Percentiles rank a stretch among this genome's conserved stretches.
Conservation (phyloP, 257 asterid species). For the Solanum rostratum region DNA sequence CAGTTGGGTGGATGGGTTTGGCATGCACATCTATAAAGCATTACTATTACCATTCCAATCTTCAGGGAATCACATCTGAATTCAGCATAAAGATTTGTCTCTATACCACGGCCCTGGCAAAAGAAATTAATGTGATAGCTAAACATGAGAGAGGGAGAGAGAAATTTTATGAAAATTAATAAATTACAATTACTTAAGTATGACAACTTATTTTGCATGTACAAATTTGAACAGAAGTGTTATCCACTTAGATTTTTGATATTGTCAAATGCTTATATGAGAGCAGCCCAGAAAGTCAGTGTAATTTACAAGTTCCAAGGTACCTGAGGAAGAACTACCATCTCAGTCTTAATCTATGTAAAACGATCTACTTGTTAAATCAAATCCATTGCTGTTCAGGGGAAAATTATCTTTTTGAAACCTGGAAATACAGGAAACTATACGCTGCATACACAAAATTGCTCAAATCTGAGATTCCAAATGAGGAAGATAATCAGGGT, state of each 20-base stretch:
- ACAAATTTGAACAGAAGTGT: neutral
- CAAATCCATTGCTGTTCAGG: neutral
- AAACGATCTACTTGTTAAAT: neutral
- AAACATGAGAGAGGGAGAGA: neutral
- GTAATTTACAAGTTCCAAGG: neutral
- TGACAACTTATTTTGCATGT: neutral
- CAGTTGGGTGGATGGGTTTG: neutral
- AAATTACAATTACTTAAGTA: neutral
- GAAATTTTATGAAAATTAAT: neutral
- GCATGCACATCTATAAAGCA: neutral
- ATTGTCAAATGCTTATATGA: neutral
- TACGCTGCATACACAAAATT: neutral
- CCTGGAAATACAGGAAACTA: neutral
- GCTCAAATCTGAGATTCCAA: neutral
- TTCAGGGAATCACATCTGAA: constrained; percentile 89
- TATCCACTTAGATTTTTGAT: neutral
- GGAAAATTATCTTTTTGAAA: neutral
- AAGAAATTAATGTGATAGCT: neutral
- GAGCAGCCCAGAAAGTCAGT: neutral
- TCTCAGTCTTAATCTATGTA: neutral
- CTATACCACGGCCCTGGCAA: constrained; percentile 91
- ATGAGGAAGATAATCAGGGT: neutral
- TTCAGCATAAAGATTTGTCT: constrained; percentile 90
- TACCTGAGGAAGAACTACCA: neutral
- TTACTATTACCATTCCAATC: constrained; percentile 68